Evolutionary conservation across 805 yeast species (phyloP).

Genomic region (Yamadazyma laniorum): DNA sequence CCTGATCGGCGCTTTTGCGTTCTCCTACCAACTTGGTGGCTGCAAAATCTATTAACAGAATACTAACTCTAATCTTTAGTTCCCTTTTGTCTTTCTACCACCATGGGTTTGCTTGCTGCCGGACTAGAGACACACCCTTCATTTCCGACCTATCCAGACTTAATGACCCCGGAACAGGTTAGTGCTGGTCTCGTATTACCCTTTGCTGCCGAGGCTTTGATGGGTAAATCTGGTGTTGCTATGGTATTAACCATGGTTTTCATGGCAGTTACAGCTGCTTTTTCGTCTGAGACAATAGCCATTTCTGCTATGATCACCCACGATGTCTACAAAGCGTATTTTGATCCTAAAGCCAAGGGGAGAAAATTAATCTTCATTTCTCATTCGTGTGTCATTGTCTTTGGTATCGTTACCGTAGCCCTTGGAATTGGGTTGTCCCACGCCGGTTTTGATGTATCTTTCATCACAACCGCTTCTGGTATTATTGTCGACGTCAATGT

Average conservation of each 20-base stretch:
- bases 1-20: not conserved
- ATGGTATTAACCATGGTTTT: slow-evolving; percentile 33
- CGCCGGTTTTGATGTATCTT: slow-evolving; percentile 24
- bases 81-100: slow-evolving; percentile 24
- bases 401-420: slow-evolving; percentile 22
- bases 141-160: slow-evolving; percentile 13
- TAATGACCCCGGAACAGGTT: slow-evolving; percentile 18
- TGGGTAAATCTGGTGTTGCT: slow-evolving; percentile 27
- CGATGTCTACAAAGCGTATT: slow-evolving; percentile 25
- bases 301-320: slow-evolving; percentile 33
- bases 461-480: slow-evolving; percentile 31
- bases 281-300: slow-evolving; percentile 43
- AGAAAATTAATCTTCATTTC: slow-evolving; percentile 22
- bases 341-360: slow-evolving; percentile 23
- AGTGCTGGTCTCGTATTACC: slow-evolving; percentile 22
- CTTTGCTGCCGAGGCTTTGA: slow-evolving; percentile 21
- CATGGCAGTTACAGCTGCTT: slow-evolving; percentile 41
- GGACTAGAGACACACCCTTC: slow-evolving; percentile 21
- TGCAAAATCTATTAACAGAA: too few relatives aligned
- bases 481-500: slow-evolving; percentile 22
- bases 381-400: slow-evolving; percentile 19
- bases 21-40: not conserved
- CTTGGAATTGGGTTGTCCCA: slow-evolving; percentile 22
- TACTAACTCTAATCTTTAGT: slow-evolving; percentile 7
- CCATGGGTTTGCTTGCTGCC: slow-evolving; percentile 40